Evolutionary conservation across 345 rosid genomes (phyloP).

Genomic region (Eucalyptus sp.): DNA sequence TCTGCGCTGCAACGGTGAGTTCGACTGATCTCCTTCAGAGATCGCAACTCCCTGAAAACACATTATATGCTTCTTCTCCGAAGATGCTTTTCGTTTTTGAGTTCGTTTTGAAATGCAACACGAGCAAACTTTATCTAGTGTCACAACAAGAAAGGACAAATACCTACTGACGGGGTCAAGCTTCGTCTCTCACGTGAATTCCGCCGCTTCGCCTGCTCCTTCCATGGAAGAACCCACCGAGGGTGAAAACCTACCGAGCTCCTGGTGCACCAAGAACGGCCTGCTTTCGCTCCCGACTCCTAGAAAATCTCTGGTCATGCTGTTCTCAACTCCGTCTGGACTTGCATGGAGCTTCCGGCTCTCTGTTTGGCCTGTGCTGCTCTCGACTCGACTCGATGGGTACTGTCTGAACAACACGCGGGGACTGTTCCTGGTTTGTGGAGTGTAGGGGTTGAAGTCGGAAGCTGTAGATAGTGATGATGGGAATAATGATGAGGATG

Average conservation of each 20-base stretch:
- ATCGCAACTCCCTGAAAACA: neutral
- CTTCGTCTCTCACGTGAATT: neutral
- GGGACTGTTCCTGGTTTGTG: neutral
- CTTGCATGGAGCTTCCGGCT: neutral
- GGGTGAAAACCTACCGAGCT: constrained; percentile 17
- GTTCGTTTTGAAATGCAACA: neutral
- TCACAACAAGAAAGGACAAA: neutral
- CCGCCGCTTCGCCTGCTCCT: neutral
- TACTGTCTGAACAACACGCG: neutral
- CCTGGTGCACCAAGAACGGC: constrained; percentile 21
- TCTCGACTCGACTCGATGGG: neutral
- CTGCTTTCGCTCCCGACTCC: constrained; percentile 39
- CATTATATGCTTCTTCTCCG: neutral
- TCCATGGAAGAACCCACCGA: constrained; percentile 12
- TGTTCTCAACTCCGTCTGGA: neutral
- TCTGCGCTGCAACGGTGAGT: neutral
- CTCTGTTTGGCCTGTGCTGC: neutral
- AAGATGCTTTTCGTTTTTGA: neutral
- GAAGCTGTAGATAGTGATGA: neutral
- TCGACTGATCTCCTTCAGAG: neutral
- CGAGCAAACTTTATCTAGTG: neutral
- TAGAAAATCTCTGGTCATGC: constrained; percentile 61
- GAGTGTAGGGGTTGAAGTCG: neutral
- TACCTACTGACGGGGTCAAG: neutral
- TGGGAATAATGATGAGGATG: neutral